A percentile compares a stretch with the other conserved stretches of the same genome.
Evolutionary conservation across 768 basidiomycete species (phyloP).

Genomic region (Termitomyces heimii): DNA sequence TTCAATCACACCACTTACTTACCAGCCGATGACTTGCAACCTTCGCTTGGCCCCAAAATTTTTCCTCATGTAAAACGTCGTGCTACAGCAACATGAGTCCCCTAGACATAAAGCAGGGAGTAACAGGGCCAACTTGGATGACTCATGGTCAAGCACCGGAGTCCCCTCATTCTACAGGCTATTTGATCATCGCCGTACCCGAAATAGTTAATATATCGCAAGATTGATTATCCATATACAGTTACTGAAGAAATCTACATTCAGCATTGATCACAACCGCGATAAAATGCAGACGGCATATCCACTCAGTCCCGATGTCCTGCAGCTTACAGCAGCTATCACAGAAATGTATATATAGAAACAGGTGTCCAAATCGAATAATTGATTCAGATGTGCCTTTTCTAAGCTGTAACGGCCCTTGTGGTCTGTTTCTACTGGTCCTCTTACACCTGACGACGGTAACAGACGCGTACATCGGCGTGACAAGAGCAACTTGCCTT

Average conservation of each 20-base stretch:
- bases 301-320: neutral
- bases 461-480: too few species aligned
- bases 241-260: neutral
- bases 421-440: too few species aligned
- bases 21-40: neutral
- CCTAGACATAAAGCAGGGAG: neutral
- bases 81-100: neutral
- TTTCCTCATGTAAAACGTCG: neutral
- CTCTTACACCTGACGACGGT: too few species aligned
- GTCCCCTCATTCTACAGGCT: neutral
- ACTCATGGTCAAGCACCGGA: neutral
- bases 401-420: too few species aligned
- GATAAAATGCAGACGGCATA: neutral
- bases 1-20: neutral
- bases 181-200: neutral
- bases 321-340: too few species aligned
- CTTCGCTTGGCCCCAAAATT: neutral
- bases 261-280: neutral
- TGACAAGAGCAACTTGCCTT: neutral
- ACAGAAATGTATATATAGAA: too few species aligned
- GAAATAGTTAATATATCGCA: neutral
- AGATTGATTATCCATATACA: neutral
- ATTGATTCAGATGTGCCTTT: too few species aligned
- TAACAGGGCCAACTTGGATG: neutral
- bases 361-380: too few species aligned